A percentile compares a stretch with the other conserved stretches of the same genome.
Conservation (phyloP, 208 protist genomes). For the Sergeia podlipaevii region DNA sequence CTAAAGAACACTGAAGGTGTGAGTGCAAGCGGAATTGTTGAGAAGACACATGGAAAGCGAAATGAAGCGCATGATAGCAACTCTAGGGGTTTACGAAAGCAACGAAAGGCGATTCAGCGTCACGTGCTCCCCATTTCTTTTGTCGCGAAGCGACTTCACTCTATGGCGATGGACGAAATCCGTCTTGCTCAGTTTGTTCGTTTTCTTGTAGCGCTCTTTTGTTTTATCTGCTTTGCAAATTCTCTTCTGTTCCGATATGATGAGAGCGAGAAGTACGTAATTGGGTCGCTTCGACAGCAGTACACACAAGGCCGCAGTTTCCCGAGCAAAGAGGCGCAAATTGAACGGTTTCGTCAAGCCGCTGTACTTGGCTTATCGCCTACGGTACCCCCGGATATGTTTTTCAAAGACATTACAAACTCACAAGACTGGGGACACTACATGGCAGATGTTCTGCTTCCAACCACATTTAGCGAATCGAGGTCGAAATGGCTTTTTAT, state of each 20-base stretch:
- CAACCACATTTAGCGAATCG: neutral
- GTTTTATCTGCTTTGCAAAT: conserved; percentile 35
- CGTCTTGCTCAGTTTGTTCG: conserved; percentile 19
- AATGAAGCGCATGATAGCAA: too few species aligned
- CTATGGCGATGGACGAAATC: conserved; percentile 1
- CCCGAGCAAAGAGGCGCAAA: conserved; percentile 1
- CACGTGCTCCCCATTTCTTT: conserved; percentile 15
- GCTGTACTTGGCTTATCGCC: neutral
- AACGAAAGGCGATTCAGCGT: too few species aligned
- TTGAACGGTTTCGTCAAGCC: conserved; percentile 14
- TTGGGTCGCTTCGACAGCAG: conserved; percentile 10
- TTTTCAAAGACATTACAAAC: conserved; percentile 14
- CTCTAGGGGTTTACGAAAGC: too few species aligned
- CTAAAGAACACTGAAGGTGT: too few species aligned
- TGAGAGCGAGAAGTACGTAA: too few species aligned
- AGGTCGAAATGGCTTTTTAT: conserved; percentile 3
- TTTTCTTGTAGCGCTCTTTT: conserved; percentile 20
- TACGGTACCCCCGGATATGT: conserved; percentile 11
- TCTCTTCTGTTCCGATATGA: conserved; percentile 17
- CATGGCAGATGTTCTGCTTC: conserved; percentile 1
- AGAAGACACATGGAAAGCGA: too few species aligned
- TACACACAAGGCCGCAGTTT: conserved; percentile 13
- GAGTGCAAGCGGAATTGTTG: too few species aligned
- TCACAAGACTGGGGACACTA: neutral
- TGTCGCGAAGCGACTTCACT: conserved; percentile 8